Base-by-base conservation (phyloP, 1,284 basidiomycete species). In the Pseudozyma pruni region DNA sequence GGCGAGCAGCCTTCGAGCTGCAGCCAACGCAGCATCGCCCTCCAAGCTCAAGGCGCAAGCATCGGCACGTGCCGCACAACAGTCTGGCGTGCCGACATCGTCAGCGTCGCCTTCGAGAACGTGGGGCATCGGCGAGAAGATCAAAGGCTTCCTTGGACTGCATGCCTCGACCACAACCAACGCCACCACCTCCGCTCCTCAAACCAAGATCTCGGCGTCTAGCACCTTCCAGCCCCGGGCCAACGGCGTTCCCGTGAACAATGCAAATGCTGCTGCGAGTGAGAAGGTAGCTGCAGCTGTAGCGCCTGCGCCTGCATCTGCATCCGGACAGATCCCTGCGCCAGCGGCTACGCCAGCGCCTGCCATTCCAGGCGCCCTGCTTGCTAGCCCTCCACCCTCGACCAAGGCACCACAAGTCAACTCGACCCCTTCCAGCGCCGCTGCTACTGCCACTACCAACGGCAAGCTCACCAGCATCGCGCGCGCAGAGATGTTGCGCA, bases 121-220 rank as follows among this genome's bases (percentile, higher is more conserved):
- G 1, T 71, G 68, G 68, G 72, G 73, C 20, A 38, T 75, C n/a
- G 70, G 75, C 11, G 69, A 72, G 17, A 72, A 70, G 55, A 62
- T 77, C 68, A 71, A 74, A 34, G 71, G 73, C 20, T 63, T 77
- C 48, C 57, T 77, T 17, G 75, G 75, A 7, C 48, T 77, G 43
- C 72, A 71, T 23, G 54, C 53, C 34, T 62, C 62, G 0, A 66
- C 69, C 17, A 62, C 62, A 7, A 61, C 40, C 37, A 45, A 49
- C 23, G 13, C 55, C 6, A 34, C 69, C 14, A 59, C 63, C 2
- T 39, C 63, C 19, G 47, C 20, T 9, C 38, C 61, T 9, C 63
- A 63, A 40, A 60, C 59, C 42, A 60, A 69, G 49, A 48, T 58
- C 20, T 73, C 66, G 23, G 60, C 60, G 8, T 57, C 56, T 13